Evolutionary conservation across 2,329 filamentous ascomycete genomes (phyloP).

Genomic region (Dactylonectria macrodidyma): DNA sequence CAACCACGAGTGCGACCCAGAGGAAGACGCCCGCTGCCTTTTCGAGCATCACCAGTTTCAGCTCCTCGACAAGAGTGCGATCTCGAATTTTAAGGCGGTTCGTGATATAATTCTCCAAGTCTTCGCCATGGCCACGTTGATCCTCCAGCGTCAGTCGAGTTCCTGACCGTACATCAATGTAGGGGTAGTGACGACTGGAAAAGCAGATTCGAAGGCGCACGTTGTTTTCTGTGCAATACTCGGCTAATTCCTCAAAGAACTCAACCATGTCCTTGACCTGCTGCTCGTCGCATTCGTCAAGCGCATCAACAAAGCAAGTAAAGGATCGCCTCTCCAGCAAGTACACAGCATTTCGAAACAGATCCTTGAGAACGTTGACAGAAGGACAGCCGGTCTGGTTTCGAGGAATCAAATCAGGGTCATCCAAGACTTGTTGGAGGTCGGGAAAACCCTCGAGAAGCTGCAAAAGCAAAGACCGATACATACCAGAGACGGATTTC

Average conservation of each 20-base stretch:
- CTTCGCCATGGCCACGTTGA: slow-evolving; percentile 35
- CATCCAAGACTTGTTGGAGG: slow-evolving; percentile 12
- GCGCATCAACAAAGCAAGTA: slow-evolving; percentile 55
- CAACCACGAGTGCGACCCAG: no score
- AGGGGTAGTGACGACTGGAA: slow-evolving; percentile 61
- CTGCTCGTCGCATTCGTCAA: slow-evolving; percentile 62
- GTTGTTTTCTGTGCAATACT: slow-evolving; percentile 34
- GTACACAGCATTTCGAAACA: no score
- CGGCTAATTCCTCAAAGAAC: slow-evolving; percentile 56
- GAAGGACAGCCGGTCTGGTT: not conserved
- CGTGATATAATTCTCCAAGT: slow-evolving; percentile 37
- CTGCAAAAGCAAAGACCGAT: slow-evolving; percentile 21
- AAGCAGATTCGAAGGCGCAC: slow-evolving; percentile 53
- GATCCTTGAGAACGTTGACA: not conserved
- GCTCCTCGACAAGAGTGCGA: no score
- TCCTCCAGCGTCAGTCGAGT: slow-evolving; percentile 40
- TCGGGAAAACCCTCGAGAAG: slow-evolving; percentile 4
- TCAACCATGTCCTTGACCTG: slow-evolving; percentile 58
- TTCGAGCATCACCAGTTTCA: no score
- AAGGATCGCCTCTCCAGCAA: slow-evolving; percentile 1
- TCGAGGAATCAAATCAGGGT: not conserved
- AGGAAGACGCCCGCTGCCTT: no score
- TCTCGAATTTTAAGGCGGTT: no score
- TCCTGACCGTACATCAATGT: slow-evolving; percentile 11
- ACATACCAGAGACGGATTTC: slow-evolving; percentile 27